phyloP scores from a whole-genome alignment of 1,139 yeast species.

The Candida sp. region DNA sequence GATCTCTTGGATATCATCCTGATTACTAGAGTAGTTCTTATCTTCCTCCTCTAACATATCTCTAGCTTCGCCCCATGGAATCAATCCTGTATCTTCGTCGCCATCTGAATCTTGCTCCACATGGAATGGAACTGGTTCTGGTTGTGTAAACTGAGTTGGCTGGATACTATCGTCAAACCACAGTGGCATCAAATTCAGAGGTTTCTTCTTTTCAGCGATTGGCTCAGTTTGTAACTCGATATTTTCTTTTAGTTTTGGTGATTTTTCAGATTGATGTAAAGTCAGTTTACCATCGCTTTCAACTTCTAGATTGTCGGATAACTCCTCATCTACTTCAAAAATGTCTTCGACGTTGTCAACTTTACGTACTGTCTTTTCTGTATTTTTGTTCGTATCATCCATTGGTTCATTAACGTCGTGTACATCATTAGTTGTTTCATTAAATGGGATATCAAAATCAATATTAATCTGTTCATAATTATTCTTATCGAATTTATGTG shows the following conservation, averaged over 20 bases:
- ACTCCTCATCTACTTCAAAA: background rate
- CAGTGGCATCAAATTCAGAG: conserved; percentile 17
- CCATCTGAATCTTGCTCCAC: conserved; percentile 27
- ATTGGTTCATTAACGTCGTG: background rate
- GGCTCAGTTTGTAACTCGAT: conserved; percentile 6
- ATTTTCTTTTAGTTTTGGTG: conserved; percentile 1
- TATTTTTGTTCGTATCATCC: background rate
- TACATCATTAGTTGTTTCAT: background rate
- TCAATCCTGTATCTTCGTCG: conserved; percentile 44
- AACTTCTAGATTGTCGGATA: background rate
- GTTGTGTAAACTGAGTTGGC: background rate
- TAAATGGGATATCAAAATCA: background rate
- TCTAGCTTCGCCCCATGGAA: conserved; percentile 47
- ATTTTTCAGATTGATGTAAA: background rate
- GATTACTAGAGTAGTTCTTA: conserved; percentile 1
- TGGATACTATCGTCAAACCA: conserved; percentile 25
- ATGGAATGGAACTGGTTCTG: background rate
- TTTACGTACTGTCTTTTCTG: background rate
- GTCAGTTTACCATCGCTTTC: background rate
- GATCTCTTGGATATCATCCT: conserved; percentile 10
- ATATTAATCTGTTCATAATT: background rate
- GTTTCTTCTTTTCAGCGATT: conserved; percentile 1
- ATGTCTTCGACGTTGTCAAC: background rate
- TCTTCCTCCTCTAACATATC: conserved; percentile 9
- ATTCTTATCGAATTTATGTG: background rate